phyloP scores from a whole-genome alignment of 345 rosid species.

The Sapria himalayana region DNA sequence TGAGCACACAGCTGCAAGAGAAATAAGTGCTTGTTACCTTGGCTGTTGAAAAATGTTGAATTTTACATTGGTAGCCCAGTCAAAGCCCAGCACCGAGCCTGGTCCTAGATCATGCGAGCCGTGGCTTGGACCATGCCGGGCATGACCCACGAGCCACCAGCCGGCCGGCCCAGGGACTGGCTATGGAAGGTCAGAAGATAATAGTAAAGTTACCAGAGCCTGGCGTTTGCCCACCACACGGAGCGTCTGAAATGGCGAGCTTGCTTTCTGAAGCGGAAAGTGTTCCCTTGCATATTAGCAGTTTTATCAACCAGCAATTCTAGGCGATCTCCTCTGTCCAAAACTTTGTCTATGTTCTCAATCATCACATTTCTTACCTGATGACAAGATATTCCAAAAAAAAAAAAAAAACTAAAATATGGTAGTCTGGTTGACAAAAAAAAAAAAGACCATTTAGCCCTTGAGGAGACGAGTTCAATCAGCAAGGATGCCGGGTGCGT shows the following conservation, averaged over 20 bases:
- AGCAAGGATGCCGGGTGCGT: too few relatives aligned
- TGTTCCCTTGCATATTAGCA: slow-evolving; percentile 84
- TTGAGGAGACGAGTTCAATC: too few relatives aligned
- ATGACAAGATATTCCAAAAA: too few relatives aligned
- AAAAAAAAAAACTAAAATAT: too few relatives aligned
- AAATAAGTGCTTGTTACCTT: background rate
- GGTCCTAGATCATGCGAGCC: background rate
- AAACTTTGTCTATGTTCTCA: slow-evolving; percentile 81
- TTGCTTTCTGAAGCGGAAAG: slow-evolving; percentile 88
- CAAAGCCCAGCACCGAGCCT: background rate
- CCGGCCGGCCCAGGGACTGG: too few relatives aligned
- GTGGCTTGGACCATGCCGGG: too few relatives aligned
- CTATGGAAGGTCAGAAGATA: too few relatives aligned
- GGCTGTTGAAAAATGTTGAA: background rate
- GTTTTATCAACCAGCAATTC: slow-evolving; percentile 94
- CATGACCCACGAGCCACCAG: too few relatives aligned
- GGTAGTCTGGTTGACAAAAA: too few relatives aligned
- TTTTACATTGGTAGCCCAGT: background rate
- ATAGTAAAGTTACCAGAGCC: slow-evolving; percentile 53
- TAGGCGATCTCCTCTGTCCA: slow-evolving; percentile 83
- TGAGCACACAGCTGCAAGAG: slow-evolving; percentile 41
- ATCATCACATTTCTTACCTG: slow-evolving; percentile 93
- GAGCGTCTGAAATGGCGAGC: slow-evolving; percentile 64
- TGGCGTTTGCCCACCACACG: slow-evolving; percentile 90
- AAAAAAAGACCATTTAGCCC: too few relatives aligned